Conservation (phyloP, 768 basidiomycete species). For the Tricholoma flavovirens region DNA sequence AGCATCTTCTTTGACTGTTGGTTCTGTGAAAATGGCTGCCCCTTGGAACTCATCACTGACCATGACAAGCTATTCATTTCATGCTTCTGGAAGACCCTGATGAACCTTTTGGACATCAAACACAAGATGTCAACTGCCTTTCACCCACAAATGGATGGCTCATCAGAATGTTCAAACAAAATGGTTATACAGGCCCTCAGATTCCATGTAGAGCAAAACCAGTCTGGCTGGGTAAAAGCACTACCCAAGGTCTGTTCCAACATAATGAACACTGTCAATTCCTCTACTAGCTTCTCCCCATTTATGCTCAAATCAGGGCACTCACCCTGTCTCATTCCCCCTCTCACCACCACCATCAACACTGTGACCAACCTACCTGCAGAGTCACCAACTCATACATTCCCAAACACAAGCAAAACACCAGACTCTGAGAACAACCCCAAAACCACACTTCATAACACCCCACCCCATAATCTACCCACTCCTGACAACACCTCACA, state of each 20-base stretch:
- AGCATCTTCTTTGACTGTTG: no score
- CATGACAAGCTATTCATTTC: constrained; percentile 25
- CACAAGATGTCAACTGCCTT: constrained; percentile 21
- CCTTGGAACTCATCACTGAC: constrained; percentile 18
- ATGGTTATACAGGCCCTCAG: no score
- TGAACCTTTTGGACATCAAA: background rate
- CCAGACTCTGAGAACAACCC: no score
- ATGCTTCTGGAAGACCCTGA: background rate
- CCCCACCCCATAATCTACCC: no score
- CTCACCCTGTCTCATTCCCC: constrained; percentile 10
- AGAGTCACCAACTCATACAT: no score
- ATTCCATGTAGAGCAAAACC: no score
- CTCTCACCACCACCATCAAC: constrained; percentile 1
- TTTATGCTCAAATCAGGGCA: constrained; percentile 16
- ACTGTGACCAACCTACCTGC: background rate
- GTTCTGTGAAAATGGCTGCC: constrained; percentile 28
- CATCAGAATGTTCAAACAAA: no score
- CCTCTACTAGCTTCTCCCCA: background rate
- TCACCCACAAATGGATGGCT: constrained; percentile 26
- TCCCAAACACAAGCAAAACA: no score
- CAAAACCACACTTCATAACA: no score
- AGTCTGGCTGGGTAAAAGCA: no score
- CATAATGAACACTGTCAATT: constrained; percentile 18
- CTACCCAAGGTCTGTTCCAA: constrained; percentile 24
- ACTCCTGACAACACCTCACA: no score